Conservation (phyloP, 176 grass and related monocot species). For the Leersia perrieri region DNA sequence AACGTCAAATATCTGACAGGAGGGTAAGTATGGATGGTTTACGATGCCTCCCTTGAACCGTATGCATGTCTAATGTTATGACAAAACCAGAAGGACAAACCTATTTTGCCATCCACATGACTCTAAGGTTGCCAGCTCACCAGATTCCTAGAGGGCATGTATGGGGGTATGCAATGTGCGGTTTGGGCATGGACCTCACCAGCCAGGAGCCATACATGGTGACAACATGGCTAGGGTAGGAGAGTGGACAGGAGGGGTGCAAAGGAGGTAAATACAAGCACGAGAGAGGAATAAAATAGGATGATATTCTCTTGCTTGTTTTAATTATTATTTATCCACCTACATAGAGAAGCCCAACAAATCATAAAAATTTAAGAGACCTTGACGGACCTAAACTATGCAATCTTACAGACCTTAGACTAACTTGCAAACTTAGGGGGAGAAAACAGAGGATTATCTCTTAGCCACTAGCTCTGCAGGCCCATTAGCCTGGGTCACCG, state of each 20-base stretch:
- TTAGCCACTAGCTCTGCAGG: neutral
- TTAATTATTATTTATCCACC: too few relatives aligned
- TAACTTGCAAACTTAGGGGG: too few relatives aligned
- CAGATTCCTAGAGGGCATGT: too few relatives aligned
- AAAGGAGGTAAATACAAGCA: neutral
- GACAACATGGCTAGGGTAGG: neutral
- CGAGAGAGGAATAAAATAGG: neutral
- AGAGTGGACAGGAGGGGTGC: neutral
- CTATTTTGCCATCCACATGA: neutral
- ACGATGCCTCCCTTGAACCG: neutral
- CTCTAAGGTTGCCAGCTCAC: neutral
- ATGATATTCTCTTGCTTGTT: too few relatives aligned
- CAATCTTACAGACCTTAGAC: too few relatives aligned
- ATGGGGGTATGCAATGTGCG: neutral
- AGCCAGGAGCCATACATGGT: neutral
- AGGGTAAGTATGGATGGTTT: constrained; percentile 12
- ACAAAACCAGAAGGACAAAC: constrained; percentile 7
- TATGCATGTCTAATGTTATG: neutral
- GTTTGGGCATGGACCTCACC: neutral
- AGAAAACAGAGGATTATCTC: neutral
- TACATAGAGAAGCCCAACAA: too few relatives aligned
- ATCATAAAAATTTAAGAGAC: too few relatives aligned
- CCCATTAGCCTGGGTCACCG: neutral
- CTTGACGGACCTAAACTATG: too few relatives aligned
- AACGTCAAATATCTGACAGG: too few relatives aligned